Evolutionary conservation across 495 filamentous ascomycete species (phyloP), one percentile per base, ranked within the genome.

Genomic region (Penicillium fimorum): DNA sequence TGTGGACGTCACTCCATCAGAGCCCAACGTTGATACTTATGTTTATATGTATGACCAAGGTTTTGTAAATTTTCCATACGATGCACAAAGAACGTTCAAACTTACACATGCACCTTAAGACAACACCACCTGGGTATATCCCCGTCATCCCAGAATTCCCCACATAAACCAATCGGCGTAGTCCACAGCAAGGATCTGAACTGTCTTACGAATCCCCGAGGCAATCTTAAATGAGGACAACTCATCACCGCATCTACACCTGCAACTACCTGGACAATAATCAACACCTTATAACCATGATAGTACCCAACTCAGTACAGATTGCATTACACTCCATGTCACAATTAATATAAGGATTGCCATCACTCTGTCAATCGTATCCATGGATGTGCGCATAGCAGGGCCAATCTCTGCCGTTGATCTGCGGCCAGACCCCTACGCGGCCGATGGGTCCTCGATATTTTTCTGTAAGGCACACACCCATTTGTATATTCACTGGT

Each of bases 111-210:
- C 22, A 35, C 13, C 27, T 43, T 11, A 27, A 59, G 43, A 46
- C 50, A 52, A 55, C 27, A 27, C 41, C 47, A 53, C 22, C 22
- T 22, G 2, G 22, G 22, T 22, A 22, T 54, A 47, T 44, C 35
- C 24, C 57, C 38, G 17, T 52, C 38, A 30, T 42, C 38, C 25
- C 4, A 22, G n/a, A 10, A 15, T 56, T 61, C 58, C 56, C 62
- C 58, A 61, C 59, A 56, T 47, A 55, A 27, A 38, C 58, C 61
- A 64, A 64, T 62, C 58, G 59, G 53, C 46, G 55, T 42, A 53
- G 18, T 25, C 41, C 45, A 18, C 44, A 43, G 54, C 33, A 27
- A 45, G 53, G 43, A 43, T 51, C 44, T 43, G 51, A 35, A 35
- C 53, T 51, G 51, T 58, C 59, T 64, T 61, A 64, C 62, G 62